Evolutionary conservation across 2,329 filamentous ascomycete genomes (phyloP).

Genomic region (Cytospora leucostoma): DNA sequence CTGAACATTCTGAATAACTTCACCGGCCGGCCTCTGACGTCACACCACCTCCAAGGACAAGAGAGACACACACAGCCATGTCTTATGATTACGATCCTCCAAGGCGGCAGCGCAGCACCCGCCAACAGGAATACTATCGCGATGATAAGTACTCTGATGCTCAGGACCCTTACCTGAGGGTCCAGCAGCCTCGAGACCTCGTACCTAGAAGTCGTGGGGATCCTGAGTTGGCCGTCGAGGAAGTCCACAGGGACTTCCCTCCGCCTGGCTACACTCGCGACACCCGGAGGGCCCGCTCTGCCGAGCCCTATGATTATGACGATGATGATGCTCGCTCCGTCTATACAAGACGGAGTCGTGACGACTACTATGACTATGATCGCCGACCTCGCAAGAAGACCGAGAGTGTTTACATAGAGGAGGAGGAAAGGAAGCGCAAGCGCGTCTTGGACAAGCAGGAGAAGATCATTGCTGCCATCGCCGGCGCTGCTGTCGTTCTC

Average conservation of each 20-base stretch:
- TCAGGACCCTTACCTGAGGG: conserved; percentile 51
- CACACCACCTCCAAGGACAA: conserved; percentile 15
- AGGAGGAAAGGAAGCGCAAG: conserved; percentile 55
- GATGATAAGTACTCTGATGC: conserved; percentile 58
- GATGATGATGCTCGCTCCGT: conserved; percentile 49
- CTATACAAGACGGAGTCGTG: conserved; percentile 39
- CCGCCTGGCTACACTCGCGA: conserved; percentile 61
- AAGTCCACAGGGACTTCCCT: conserved; percentile 81
- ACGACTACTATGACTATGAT: conserved; percentile 46
- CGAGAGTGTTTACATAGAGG: conserved; percentile 56
- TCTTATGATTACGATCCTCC: conserved; percentile 58
- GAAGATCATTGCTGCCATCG: conserved; percentile 67
- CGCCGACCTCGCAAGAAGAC: conserved; percentile 54
- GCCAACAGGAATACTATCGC: conserved; percentile 49
- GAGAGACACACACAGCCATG: conserved; percentile 36
- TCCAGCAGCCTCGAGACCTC: conserved; percentile 52
- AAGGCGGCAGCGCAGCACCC: conserved; percentile 47
- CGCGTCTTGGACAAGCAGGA: conserved; percentile 62
- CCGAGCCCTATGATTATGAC: conserved; percentile 63
- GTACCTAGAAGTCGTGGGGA: conserved; percentile 67
- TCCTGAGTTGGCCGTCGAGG: conserved; percentile 75
- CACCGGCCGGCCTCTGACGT: conserved; percentile 22
- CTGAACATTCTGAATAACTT: background rate
- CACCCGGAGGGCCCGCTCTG: conserved; percentile 63
- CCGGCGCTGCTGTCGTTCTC: conserved; percentile 64